phyloP scores from a whole-genome alignment of 208 protist species.

The Tritrichomonas foetus region DNA sequence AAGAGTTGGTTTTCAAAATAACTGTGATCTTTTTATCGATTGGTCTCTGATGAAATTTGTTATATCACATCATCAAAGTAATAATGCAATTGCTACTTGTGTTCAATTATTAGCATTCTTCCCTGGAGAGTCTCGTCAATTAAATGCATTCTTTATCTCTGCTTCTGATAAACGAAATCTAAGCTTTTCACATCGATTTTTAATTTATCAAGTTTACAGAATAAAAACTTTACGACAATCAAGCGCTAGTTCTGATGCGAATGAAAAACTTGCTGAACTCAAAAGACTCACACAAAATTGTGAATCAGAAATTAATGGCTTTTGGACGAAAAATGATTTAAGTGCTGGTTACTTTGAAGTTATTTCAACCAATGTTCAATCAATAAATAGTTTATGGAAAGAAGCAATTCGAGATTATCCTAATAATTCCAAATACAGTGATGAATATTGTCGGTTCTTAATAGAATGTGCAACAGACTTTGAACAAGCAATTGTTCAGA shows the following conservation, averaged over 20 bases:
- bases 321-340: neutral
- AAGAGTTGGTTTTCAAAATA: neutral
- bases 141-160: neutral
- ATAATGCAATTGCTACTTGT: neutral
- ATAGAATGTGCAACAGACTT: neutral
- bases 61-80: neutral
- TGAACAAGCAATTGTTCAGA: neutral
- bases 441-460: neutral
- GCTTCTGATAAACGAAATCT: neutral
- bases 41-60: neutral
- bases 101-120: neutral
- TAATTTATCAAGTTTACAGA: neutral
- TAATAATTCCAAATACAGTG: neutral
- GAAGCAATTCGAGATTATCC: neutral
- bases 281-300: neutral
- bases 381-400: neutral
- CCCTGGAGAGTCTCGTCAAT: neutral
- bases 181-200: neutral
- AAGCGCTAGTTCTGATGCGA: neutral
- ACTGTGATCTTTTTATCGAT: neutral
- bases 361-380: neutral
- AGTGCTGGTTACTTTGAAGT: neutral
- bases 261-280: neutral
- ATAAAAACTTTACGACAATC: neutral
- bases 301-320: neutral